phyloP scores from a whole-genome alignment of 1,284 basidiomycete genomes.

The Puccinia brachypodii region DNA sequence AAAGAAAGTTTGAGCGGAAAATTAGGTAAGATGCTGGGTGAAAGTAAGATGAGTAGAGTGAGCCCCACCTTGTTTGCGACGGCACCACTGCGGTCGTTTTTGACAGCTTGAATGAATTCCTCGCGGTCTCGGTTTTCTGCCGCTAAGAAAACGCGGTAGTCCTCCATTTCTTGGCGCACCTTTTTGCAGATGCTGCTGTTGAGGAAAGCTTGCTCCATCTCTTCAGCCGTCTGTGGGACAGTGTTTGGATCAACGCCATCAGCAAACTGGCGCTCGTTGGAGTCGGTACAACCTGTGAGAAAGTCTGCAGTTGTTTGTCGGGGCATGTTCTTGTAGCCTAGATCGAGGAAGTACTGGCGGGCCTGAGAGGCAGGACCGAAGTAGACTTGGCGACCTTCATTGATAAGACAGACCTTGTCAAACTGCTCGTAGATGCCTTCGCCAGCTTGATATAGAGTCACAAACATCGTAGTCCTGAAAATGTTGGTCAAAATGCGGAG shows the following conservation, averaged over 20 bases:
- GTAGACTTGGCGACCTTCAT: conserved; percentile 79
- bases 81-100: conserved; percentile 76
- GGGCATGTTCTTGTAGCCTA: conserved; percentile 65
- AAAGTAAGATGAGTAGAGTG: neutral
- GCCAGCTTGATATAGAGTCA: conserved; percentile 64
- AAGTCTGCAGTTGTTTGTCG: conserved; percentile 69
- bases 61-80: conserved; percentile 62
- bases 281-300: conserved; percentile 60
- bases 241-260: conserved; percentile 53
- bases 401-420: conserved; percentile 68
- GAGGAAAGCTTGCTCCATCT: conserved; percentile 65
- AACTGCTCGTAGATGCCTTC: conserved; percentile 62
- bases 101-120: conserved; percentile 70
- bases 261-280: conserved; percentile 57
- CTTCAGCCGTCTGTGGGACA: conserved; percentile 54
- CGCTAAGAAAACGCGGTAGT: conserved; percentile 70
- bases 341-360: conserved; percentile 71
- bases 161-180: conserved; percentile 64
- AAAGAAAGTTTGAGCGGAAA: neutral
- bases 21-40: neutral
- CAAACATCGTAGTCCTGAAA: conserved; percentile 55
- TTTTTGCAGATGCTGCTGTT: conserved; percentile 63
- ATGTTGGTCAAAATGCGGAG: conserved; percentile 64
- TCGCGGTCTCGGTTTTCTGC: conserved; percentile 67
- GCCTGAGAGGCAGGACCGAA: conserved; percentile 73